Evolutionary conservation across 2,329 filamentous ascomycete genomes (phyloP), one percentile per base, ranked within the genome.

Genomic region (Neofusicoccum umdonicola): DNA sequence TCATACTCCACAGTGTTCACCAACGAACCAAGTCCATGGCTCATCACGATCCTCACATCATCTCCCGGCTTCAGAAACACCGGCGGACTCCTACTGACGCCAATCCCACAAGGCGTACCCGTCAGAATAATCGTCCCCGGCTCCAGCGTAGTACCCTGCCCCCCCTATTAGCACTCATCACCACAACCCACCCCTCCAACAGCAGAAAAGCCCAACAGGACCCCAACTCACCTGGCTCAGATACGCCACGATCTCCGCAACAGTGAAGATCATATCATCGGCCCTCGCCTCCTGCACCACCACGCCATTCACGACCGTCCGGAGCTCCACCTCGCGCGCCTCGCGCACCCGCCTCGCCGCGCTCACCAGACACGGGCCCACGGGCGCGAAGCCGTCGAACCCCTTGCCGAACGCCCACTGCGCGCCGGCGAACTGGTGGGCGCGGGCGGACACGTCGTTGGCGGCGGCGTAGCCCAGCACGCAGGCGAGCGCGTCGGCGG

Each of bases 41-140:
- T 69, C 66, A 69, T 8, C 7, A 27, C n/a, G 4, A 37, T 27
- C 42, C 31, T 37, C 37, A 58, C 12, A 22, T 31, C 54, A 45
- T 60, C 37, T 15, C n/a, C 56, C 31, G 22, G 37, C 45, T 13
- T 45, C 41, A 42, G 15, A 15, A 60, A 42, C 31, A 42, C 19
- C n/a, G 34, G 19, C 31, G 31, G 15, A 12, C 5, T 42, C 41
- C 41, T n/a, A 11, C 56, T 60, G 13, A 52, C 27, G 3, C 17
- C 45, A 42, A 52, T 51, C 39, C 39, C 45, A 13, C 45, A 48
- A 17, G 45, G 52, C 74, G 87, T 90, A 69, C 87, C 87, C 2
- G 87, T 90, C 68, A 89, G 89, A 66, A 90, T 88, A 60, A 89
- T 56, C 73, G 89, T 87, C 3, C 87, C 88, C 1, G 86, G 86